Conservation (phyloP, 2,329 filamentous ascomycete genomes). For the Alternaria sp. region DNA sequence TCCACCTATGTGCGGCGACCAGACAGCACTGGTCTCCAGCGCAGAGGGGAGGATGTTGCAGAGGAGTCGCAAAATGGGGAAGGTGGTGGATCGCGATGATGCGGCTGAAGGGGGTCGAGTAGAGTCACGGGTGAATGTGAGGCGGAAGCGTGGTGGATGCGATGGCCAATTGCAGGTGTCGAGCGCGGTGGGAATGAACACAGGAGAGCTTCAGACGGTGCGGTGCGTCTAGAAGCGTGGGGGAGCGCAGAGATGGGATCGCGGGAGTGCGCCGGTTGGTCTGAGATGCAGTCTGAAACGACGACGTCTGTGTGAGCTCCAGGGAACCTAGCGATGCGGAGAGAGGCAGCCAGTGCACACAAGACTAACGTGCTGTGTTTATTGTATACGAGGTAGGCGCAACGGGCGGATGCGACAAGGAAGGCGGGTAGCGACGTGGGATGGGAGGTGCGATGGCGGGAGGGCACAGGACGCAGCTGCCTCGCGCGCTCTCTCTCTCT, state of each 20-base stretch:
- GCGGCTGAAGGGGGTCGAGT: slow-evolving; percentile 14
- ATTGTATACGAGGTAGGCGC: slow-evolving; percentile 19
- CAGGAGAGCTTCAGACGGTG: slow-evolving; percentile 19
- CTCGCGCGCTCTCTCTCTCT: slow-evolving; percentile 2
- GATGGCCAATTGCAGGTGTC: slow-evolving; percentile 26
- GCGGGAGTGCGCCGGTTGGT: slow-evolving; percentile 32
- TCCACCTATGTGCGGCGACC: slow-evolving; percentile 44
- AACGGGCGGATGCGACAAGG: slow-evolving; percentile 16
- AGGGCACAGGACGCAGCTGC: slow-evolving; percentile 15
- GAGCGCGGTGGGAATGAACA: slow-evolving; percentile 14
- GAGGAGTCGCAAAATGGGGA: slow-evolving; percentile 32
- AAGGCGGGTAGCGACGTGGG: slow-evolving; percentile 13
- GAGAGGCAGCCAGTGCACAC: slow-evolving; percentile 13
- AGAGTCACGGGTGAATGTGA: slow-evolving; percentile 7
- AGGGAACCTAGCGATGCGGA: slow-evolving; percentile 22
- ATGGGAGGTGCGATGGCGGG: slow-evolving; percentile 15
- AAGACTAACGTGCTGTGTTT: slow-evolving; percentile 8
- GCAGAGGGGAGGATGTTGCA: slow-evolving; percentile 35
- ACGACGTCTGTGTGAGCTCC: slow-evolving; percentile 31
- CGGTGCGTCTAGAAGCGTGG: slow-evolving; percentile 28
- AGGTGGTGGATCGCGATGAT: slow-evolving; percentile 14
- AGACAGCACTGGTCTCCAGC: slow-evolving; percentile 45
- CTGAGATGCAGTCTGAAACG: slow-evolving; percentile 47
- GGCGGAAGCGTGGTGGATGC: slow-evolving; percentile 17
- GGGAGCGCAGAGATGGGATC: slow-evolving; percentile 23